Percentiles rank a stretch among this genome's conserved stretches.
These are phyloP conservation scores for Boeremia exigua DNA, from an alignment of 2,329 filamentous ascomycete species.

Conservation along the genomic window DNA sequence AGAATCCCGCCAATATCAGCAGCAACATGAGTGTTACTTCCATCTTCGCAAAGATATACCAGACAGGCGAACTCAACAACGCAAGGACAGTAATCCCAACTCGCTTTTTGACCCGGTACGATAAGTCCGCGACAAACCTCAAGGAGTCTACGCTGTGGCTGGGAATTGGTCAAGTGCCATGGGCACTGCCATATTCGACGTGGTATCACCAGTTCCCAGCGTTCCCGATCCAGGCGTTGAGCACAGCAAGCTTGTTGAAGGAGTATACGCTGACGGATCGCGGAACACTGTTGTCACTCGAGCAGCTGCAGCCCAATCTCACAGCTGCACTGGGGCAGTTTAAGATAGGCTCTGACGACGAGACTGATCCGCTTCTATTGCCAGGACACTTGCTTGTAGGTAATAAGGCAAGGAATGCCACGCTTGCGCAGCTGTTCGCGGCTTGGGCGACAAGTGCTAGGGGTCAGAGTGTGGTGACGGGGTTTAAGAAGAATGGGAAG, in stretches of 20 bases:
- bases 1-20: slow-evolving; percentile 46
- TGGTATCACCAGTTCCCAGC: slow-evolving; percentile 58
- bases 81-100: slow-evolving; percentile 41
- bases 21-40: slow-evolving; percentile 36
- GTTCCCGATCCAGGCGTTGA: slow-evolving; percentile 56
- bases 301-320: slow-evolving; percentile 28
- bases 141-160: slow-evolving; percentile 57
- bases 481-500: slow-evolving; percentile 49
- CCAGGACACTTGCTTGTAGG: slow-evolving; percentile 54
- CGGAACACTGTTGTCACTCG: slow-evolving; percentile 53
- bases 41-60: slow-evolving; percentile 46
- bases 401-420: slow-evolving; percentile 42
- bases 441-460: slow-evolving; percentile 48
- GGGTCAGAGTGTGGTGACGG: slow-evolving; percentile 48
- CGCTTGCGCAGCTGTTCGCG: slow-evolving; percentile 47
- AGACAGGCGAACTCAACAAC: slow-evolving; percentile 43
- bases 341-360: slow-evolving; percentile 46
- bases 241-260: slow-evolving; percentile 49
- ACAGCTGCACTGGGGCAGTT: slow-evolving; percentile 47
- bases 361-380: slow-evolving; percentile 51
- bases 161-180: slow-evolving; percentile 56
- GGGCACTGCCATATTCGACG: slow-evolving; percentile 53
- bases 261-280: slow-evolving; percentile 58
- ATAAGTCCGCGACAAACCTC: slow-evolving; percentile 59
- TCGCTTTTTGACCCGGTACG: slow-evolving; percentile 54